Evolutionary conservation across 805 yeast genomes (phyloP).

Genomic region (Candida silvatica): DNA sequence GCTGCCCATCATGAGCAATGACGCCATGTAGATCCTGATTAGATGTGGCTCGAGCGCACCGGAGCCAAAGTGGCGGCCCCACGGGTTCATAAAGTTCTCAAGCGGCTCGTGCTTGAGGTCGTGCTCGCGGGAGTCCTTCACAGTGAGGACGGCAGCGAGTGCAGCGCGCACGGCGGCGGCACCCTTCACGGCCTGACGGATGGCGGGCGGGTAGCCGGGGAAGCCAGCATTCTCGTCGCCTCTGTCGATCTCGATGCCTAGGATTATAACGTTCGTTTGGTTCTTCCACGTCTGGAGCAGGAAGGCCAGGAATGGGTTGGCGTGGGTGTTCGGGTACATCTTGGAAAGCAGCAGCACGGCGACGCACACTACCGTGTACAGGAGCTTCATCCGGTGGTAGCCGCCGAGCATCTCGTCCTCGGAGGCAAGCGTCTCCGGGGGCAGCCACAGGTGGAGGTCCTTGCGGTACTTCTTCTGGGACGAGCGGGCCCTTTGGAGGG

Average conservation of each 20-base stretch:
- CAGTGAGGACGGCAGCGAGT: conserved; percentile 50
- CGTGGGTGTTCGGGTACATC: conserved; percentile 32
- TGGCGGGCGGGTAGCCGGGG: conserved; percentile 34
- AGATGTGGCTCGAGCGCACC: too few relatives aligned
- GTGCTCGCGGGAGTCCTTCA: conserved; percentile 30
- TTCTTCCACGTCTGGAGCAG: conserved; percentile 59
- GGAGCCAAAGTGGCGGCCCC: conserved; percentile 50
- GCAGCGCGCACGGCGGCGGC: conserved; percentile 55
- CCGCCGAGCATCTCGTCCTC: conserved; percentile 17
- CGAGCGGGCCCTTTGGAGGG: conserved; percentile 31
- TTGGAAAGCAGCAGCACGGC: conserved; percentile 36
- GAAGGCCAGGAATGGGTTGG: conserved; percentile 55
- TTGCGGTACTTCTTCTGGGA: conserved; percentile 28
- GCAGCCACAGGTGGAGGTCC: conserved; percentile 28
- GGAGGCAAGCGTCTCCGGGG: conserved; percentile 20
- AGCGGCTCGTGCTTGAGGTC: conserved; percentile 56
- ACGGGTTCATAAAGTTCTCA: conserved; percentile 54
- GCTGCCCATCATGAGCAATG: conserved; percentile 40
- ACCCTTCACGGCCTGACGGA: conserved; percentile 48
- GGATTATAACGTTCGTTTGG: conserved; percentile 47
- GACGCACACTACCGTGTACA: conserved; percentile 37
- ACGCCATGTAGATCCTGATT: conserved; percentile 37
- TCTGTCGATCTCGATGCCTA: conserved; percentile 55
- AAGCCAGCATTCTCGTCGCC: conserved; percentile 34
- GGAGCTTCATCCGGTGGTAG: conserved; percentile 30